These are phyloP conservation scores for Orbilia oligospora DNA, from an alignment of 2,329 filamentous ascomycete genomes.

Conservation along the genomic window DNA sequence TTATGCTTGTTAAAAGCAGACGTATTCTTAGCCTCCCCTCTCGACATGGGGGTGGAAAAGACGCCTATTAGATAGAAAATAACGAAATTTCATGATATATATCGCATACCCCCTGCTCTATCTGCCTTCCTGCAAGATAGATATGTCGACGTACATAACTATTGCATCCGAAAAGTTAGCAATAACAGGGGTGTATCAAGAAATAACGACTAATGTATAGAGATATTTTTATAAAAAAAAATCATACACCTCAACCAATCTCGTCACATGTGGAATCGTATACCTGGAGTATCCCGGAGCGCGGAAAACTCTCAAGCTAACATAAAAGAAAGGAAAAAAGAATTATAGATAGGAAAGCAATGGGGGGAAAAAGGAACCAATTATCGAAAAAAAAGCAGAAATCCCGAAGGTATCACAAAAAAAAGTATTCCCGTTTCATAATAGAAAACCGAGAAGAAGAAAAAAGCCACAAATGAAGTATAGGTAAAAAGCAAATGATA, in stretches of 20 bases:
- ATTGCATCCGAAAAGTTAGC: conserved; percentile 39
- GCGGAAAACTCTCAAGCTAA: conserved; percentile 51
- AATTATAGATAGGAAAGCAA: conserved; percentile 62
- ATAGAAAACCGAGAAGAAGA: conserved; percentile 62
- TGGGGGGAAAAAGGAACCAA: conserved; percentile 61
- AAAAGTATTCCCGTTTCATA: conserved; percentile 66
- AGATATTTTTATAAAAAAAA: conserved; percentile 23
- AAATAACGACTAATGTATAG: conserved; percentile 28
- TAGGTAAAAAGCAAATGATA: conserved; percentile 38
- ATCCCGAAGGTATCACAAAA: conserved; percentile 65
- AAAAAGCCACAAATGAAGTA: conserved; percentile 35
- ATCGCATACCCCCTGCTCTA: conserved; percentile 19
- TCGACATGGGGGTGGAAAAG: background rate
- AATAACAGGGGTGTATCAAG: conserved; percentile 23
- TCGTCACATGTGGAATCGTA: conserved; percentile 18
- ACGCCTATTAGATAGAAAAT: conserved; percentile 10
- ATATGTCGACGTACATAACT: conserved; percentile 44
- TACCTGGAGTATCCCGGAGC: background rate
- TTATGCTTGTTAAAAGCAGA: background rate
- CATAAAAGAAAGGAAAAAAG: conserved; percentile 63
- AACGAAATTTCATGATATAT: conserved; percentile 38
- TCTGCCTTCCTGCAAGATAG: conserved; percentile 33
- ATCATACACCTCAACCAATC: conserved; percentile 30
- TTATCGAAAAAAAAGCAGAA: background rate
- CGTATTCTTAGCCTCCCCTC: background rate